Conservation (phyloP, 192 early-diverging fungal genomes). For the Spinellus fusiger region DNA sequence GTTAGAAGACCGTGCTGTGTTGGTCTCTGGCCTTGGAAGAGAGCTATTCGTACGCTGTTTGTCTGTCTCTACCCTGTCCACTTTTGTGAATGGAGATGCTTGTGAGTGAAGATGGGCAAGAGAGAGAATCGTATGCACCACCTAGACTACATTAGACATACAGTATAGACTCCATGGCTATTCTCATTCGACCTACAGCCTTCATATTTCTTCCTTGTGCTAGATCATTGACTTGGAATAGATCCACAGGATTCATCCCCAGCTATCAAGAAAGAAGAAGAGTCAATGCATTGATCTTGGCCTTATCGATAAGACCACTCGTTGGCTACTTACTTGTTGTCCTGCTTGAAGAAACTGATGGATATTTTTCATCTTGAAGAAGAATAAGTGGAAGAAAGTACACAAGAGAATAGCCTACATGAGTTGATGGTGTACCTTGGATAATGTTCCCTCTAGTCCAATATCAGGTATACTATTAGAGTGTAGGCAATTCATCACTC, state of each 20-base stretch:
- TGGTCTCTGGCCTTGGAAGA: neutral
- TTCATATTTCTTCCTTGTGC: constrained; percentile 71
- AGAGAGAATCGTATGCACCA: neutral
- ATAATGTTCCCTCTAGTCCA: neutral
- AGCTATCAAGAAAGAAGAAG: neutral
- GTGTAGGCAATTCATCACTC: constrained; percentile 7
- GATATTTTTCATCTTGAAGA: constrained; percentile 84
- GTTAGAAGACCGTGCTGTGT: neutral
- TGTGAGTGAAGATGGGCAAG: neutral
- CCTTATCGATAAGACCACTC: neutral
- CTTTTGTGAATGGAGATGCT: neutral
- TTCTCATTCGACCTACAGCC: constrained; percentile 31
- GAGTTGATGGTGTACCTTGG: neutral
- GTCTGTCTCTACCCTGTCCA: neutral
- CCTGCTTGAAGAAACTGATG: constrained; percentile 63
- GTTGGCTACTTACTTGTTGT: constrained; percentile 39
- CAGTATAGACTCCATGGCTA: neutral
- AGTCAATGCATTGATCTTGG: too few species aligned
- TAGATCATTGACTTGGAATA: constrained; percentile 42
- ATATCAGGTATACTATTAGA: neutral
- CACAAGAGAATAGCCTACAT: neutral
- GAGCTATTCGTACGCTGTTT: neutral
- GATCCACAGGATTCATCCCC: constrained; percentile 9
- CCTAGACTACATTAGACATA: neutral
- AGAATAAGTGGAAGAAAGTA: too few species aligned